Percentiles rank a stretch among this genome's conserved stretches.
These are phyloP conservation scores for Brettanomyces custersianus DNA, from an alignment of 805 yeast genomes.

Conservation along the genomic window DNA sequence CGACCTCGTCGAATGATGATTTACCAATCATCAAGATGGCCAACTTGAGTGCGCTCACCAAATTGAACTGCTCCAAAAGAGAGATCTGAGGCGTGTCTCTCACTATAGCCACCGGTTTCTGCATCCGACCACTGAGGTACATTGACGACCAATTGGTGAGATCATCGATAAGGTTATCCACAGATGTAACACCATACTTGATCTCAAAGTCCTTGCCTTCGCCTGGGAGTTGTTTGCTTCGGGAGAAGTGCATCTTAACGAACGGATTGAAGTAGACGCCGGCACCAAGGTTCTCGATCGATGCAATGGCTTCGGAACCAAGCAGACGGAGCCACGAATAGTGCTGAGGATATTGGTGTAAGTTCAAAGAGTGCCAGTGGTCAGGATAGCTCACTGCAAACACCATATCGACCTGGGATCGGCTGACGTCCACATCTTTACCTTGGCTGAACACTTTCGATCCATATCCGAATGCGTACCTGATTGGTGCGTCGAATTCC, in stretches of 20 bases:
- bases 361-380: slow-evolving; percentile 70
- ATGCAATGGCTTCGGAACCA: slow-evolving; percentile 50
- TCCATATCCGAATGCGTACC: slow-evolving; percentile 88
- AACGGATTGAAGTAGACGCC: slow-evolving; percentile 94
- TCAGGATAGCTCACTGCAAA: slow-evolving; percentile 69
- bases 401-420: slow-evolving; percentile 77
- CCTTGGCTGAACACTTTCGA: slow-evolving; percentile 86
- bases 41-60: slow-evolving; percentile 68
- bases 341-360: slow-evolving; percentile 60
- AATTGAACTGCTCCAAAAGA: slow-evolving; percentile 65
- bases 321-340: slow-evolving; percentile 60
- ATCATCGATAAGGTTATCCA: slow-evolving; percentile 53
- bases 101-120: slow-evolving; percentile 80
- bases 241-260: slow-evolving; percentile 47
- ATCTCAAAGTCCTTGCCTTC: slow-evolving; percentile 26
- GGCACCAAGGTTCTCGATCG: slow-evolving; percentile 65
- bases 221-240: slow-evolving; percentile 8
- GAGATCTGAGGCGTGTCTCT: slow-evolving; percentile 55
- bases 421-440: slow-evolving; percentile 21
- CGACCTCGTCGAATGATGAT: slow-evolving; percentile 24
- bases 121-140: slow-evolving; percentile 87
- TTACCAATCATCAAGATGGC: slow-evolving; percentile 47
- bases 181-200: slow-evolving; percentile 82
- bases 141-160: slow-evolving; percentile 77
- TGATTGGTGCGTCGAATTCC: slow-evolving; percentile 62